Evolutionary conservation across 2,329 filamentous ascomycete species (phyloP).

Genomic region (Chaetomium sp.): DNA sequence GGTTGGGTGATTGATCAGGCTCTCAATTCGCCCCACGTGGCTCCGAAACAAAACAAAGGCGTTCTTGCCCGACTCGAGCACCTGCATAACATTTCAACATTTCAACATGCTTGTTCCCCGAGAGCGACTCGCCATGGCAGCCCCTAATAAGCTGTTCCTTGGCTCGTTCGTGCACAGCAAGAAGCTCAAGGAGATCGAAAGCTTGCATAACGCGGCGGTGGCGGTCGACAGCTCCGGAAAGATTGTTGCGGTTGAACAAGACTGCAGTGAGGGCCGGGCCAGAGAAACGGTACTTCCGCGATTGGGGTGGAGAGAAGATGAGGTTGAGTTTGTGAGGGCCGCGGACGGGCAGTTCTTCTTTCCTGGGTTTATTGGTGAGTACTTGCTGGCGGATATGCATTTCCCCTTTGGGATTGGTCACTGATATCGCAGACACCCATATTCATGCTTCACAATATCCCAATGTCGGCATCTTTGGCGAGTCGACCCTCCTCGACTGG

Average conservation of each 20-base stretch:
- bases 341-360: slow-evolving; percentile 66
- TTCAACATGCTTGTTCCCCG: neutral
- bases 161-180: slow-evolving; percentile 52
- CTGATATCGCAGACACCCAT: slow-evolving; percentile 67
- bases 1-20: too few relatives aligned
- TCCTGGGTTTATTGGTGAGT: slow-evolving; percentile 69
- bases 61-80: too few relatives aligned
- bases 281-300: slow-evolving; percentile 31
- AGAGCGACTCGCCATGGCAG: slow-evolving; percentile 4
- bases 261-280: slow-evolving; percentile 29
- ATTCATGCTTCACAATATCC: slow-evolving; percentile 94
- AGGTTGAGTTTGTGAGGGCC: slow-evolving; percentile 32
- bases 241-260: slow-evolving; percentile 43
- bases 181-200: slow-evolving; percentile 42
- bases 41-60: too few relatives aligned
- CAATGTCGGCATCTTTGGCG: slow-evolving; percentile 89
- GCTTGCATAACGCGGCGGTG: slow-evolving; percentile 44
- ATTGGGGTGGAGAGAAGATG: slow-evolving; percentile 39
- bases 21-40: too few relatives aligned
- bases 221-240: slow-evolving; percentile 44
- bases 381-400: neutral
- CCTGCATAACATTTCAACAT: neutral
- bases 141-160: slow-evolving; percentile 41
- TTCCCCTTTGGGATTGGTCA: neutral
- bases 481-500: slow-evolving; percentile 89